These are phyloP conservation scores for Cutaneotrichosporon cutaneum DNA, from an alignment of 1,284 basidiomycete genomes.

Conservation along the genomic window DNA sequence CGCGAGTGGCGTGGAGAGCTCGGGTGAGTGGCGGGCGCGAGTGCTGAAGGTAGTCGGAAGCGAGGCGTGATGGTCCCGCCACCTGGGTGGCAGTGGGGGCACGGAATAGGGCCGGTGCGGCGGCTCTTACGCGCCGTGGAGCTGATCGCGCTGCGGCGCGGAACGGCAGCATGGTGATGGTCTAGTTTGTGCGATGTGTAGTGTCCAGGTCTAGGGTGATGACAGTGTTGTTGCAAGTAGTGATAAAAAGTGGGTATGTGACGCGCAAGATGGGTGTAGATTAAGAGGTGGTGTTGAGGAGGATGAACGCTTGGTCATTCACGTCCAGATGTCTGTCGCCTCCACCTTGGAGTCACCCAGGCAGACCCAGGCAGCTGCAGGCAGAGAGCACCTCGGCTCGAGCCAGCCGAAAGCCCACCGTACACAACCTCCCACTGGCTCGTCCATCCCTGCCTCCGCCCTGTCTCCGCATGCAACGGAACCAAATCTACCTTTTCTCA, in stretches of 20 bases:
- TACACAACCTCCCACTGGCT: not conserved
- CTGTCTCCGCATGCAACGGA: not conserved
- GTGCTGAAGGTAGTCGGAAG: slow-evolving; percentile 13
- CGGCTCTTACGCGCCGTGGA: slow-evolving; percentile 15
- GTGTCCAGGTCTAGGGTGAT: not conserved
- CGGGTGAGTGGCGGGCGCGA: slow-evolving; percentile 9
- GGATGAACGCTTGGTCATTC: slow-evolving; percentile 8
- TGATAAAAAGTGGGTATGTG: not conserved
- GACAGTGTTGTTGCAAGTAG: not conserved
- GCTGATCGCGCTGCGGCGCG: slow-evolving; percentile 26
- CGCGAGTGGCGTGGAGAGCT: slow-evolving; percentile 31
- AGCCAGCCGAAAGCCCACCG: not conserved
- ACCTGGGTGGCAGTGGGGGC: slow-evolving; percentile 4
- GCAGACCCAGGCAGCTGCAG: not conserved
- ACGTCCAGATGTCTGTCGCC: not conserved
- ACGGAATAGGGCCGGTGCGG: not conserved
- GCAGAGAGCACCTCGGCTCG: not conserved
- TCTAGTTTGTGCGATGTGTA: not conserved
- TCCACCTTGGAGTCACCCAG: not conserved
- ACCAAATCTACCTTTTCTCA: not conserved
- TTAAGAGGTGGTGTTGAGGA: not conserved
- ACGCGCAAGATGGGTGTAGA: not conserved
- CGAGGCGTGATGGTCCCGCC: slow-evolving; percentile 30
- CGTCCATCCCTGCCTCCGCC: not conserved
- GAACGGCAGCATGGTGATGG: slow-evolving; percentile 32